Evolutionary conservation across 495 filamentous ascomycete species (phyloP).

Genomic region (Tuber umbilicatum): DNA sequence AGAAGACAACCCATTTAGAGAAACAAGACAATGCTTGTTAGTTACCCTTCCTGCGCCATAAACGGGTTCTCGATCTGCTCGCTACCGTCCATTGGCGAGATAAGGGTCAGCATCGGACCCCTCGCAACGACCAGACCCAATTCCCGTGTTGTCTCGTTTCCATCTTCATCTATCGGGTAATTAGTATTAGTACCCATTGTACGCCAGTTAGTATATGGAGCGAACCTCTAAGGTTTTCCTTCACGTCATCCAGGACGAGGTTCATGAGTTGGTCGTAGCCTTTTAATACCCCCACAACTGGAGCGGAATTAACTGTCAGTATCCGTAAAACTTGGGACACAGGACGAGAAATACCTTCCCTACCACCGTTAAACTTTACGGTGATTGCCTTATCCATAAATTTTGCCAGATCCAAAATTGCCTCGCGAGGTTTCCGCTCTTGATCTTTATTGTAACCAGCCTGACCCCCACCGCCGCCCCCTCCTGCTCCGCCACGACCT

Average conservation of each 20-base stretch:
- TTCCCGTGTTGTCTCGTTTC: conserved; percentile 72
- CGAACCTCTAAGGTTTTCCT: conserved; percentile 79
- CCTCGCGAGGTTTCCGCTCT: conserved; percentile 91
- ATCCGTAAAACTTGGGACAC: neutral
- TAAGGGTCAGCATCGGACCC: conserved; percentile 83
- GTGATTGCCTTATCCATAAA: conserved; percentile 93
- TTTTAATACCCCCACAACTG: conserved; percentile 82
- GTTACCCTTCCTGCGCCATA: conserved; percentile 54
- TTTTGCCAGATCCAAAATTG: conserved; percentile 88
- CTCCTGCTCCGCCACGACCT: conserved; percentile 44
- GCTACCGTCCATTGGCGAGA: conserved; percentile 88
- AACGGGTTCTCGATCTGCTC: conserved; percentile 96
- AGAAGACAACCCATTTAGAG: neutral
- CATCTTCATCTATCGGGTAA: conserved; percentile 69
- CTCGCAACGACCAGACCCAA: conserved; percentile 88
- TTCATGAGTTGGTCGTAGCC: conserved; percentile 98
- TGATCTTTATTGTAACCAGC: conserved; percentile 43
- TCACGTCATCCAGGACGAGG: conserved; percentile 86
- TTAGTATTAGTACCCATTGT: conserved; percentile 14
- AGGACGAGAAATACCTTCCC: conserved; percentile 62
- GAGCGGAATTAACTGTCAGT: conserved; percentile 4
- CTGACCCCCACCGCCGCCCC: conserved; percentile 47
- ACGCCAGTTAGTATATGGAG: neutral
- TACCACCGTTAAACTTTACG: conserved; percentile 92
- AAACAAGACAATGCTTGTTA: neutral